These are phyloP conservation scores for Debaryomyces fabryi DNA, from an alignment of 1,139 yeast genomes.

Conservation along the genomic window DNA sequence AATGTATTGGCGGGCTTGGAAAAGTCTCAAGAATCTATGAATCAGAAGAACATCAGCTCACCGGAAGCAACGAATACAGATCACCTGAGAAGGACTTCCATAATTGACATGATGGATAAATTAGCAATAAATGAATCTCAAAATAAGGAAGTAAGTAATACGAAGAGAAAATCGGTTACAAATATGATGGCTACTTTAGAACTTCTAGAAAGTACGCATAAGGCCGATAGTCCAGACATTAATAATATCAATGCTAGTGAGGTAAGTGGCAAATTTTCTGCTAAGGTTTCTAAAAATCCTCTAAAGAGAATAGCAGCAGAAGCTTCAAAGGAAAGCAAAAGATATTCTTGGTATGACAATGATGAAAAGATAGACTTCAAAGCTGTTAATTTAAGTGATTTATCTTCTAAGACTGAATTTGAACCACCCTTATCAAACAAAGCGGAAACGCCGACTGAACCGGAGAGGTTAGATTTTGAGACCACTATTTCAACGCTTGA, in stretches of 20 bases:
- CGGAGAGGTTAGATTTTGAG: constrained; percentile 12
- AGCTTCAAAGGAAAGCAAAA: constrained; percentile 7
- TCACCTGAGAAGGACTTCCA: constrained; percentile 25
- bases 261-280: background rate
- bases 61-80: background rate
- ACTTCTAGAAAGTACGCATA: constrained; percentile 6
- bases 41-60: background rate
- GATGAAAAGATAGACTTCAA: constrained; percentile 30
- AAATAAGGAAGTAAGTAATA: background rate
- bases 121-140: constrained; percentile 21
- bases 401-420: constrained; percentile 11
- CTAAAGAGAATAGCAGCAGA: constrained; percentile 1
- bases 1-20: constrained; percentile 22
- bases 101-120: constrained; percentile 29
- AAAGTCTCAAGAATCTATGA: background rate
- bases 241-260: background rate
- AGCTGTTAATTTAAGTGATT: constrained; percentile 10
- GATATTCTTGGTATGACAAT: constrained; percentile 43
- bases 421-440: background rate
- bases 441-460: background rate
- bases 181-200: constrained; percentile 26
- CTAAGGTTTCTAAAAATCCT: background rate
- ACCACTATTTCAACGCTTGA: constrained; percentile 25
- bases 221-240: background rate
- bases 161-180: constrained; percentile 25